Conservation (phyloP, 2,329 filamentous ascomycete genomes). For the Aspergillus brasiliensis region DNA sequence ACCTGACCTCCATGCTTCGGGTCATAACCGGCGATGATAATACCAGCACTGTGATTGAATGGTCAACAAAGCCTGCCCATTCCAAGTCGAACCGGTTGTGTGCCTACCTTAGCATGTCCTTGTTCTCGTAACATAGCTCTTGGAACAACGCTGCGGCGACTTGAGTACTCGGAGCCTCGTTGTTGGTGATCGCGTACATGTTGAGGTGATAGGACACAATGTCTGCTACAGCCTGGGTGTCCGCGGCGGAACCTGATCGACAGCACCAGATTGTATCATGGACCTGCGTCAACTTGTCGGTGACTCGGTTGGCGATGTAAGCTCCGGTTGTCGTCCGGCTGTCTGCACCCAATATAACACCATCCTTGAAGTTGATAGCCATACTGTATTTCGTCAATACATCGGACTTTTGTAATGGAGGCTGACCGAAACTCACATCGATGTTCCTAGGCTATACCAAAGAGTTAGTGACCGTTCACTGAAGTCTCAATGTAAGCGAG, state of each 20-base stretch:
- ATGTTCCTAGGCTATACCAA: constrained; percentile 78
- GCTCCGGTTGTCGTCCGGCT: constrained; percentile 95
- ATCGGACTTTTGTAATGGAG: neutral
- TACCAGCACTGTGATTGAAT: constrained; percentile 68
- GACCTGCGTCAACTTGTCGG: constrained; percentile 97
- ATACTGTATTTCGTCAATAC: constrained; percentile 63
- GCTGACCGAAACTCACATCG: constrained; percentile 68
- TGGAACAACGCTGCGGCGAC: constrained; percentile 96
- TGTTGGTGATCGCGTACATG: constrained; percentile 87
- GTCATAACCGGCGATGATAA: constrained; percentile 99
- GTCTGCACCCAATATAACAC: constrained; percentile 94
- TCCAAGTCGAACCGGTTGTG: neutral
- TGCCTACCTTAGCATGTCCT: constrained; percentile 82
- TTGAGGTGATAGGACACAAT: constrained; percentile 97
- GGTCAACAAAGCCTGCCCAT: constrained; percentile 4
- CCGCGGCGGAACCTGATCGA: constrained; percentile 93
- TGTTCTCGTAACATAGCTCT: constrained; percentile 97
- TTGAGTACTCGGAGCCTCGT: constrained; percentile 88
- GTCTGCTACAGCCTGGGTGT: constrained; percentile 96
- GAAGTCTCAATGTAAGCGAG: neutral
- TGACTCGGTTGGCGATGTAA: constrained; percentile 98
- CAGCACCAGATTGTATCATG: constrained; percentile 99
- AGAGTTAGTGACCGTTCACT: constrained; percentile 33
- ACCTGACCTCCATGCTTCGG: constrained; percentile 93
- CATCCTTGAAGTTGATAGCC: constrained; percentile 98